Evolutionary conservation across 306 rosid genomes (phyloP).

Genomic region (Pachyrhizus erosus): DNA sequence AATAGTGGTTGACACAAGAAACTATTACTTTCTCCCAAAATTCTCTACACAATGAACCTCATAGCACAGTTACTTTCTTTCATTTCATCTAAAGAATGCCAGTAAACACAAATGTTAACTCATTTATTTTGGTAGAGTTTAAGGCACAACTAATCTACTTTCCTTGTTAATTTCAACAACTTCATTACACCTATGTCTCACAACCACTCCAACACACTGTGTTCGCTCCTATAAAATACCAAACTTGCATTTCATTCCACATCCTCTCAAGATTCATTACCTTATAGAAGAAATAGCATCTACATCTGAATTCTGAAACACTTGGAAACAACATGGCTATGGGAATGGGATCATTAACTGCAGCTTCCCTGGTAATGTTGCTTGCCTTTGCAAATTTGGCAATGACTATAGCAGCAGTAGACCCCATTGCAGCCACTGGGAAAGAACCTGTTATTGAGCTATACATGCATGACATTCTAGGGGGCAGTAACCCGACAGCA

Average conservation of each 20-base stretch:
- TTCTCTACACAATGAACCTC: not conserved
- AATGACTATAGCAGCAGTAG: constrained; percentile 48
- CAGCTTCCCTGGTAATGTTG: constrained; percentile 45
- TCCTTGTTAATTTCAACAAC: constrained; percentile 47
- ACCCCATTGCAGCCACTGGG: constrained; percentile 56
- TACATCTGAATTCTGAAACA: not conserved
- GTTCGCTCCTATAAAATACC: constrained; percentile 36
- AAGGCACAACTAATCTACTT: constrained; percentile 34
- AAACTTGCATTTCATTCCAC: constrained; percentile 24
- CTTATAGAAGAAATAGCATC: constrained; percentile 11
- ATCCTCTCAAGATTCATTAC: constrained; percentile 21
- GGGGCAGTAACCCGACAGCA: constrained; percentile 78
- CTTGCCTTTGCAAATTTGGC: constrained; percentile 44
- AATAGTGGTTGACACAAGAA: not conserved
- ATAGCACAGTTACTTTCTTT: not conserved
- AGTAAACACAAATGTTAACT: not conserved
- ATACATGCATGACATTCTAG: constrained; percentile 87
- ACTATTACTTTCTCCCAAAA: not conserved
- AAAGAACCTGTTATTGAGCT: constrained; percentile 68
- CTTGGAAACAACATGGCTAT: constrained; percentile 46
- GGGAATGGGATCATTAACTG: constrained; percentile 31
- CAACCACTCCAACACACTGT: constrained; percentile 56
- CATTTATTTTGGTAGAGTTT: not conserved
- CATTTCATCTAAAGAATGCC: constrained; percentile 8
- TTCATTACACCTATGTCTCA: constrained; percentile 49